These are phyloP conservation scores for Cornus controversa DNA, from an alignment of 148 eudicot species.

Conservation along the genomic window DNA sequence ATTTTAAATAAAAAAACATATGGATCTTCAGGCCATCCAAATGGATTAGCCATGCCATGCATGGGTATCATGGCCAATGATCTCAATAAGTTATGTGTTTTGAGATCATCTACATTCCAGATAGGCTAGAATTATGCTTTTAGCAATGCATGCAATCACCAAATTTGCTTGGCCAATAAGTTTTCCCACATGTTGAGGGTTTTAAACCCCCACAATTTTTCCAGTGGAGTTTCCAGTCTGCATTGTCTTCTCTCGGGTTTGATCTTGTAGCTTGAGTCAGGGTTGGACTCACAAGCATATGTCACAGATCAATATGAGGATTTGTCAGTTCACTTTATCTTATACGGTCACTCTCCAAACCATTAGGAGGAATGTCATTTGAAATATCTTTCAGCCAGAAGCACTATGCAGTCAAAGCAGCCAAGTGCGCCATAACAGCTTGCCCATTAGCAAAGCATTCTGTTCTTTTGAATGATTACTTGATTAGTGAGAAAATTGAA, in stretches of 20 bases:
- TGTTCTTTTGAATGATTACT: background rate
- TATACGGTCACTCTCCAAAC: no score
- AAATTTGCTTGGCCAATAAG: background rate
- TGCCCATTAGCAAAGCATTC: background rate
- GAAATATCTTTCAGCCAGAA: background rate
- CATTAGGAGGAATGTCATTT: background rate
- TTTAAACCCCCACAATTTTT: background rate
- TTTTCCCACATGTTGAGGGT: background rate
- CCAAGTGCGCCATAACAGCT: conserved; percentile 8
- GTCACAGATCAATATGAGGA: no score
- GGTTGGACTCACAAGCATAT: background rate
- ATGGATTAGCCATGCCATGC: background rate
- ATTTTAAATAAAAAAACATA: background rate
- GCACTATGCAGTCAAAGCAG: background rate
- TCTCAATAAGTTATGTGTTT: background rate
- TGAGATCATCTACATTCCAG: background rate
- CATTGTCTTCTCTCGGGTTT: background rate
- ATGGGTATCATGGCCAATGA: background rate
- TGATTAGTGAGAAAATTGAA: background rate
- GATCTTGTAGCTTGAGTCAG: background rate
- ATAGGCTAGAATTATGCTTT: background rate
- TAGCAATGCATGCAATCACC: background rate
- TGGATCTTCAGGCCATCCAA: background rate
- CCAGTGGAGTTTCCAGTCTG: background rate
- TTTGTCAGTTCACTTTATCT: no score